phyloP scores from a whole-genome alignment of 805 yeast species.

The Yamadazyma phyllophila region DNA sequence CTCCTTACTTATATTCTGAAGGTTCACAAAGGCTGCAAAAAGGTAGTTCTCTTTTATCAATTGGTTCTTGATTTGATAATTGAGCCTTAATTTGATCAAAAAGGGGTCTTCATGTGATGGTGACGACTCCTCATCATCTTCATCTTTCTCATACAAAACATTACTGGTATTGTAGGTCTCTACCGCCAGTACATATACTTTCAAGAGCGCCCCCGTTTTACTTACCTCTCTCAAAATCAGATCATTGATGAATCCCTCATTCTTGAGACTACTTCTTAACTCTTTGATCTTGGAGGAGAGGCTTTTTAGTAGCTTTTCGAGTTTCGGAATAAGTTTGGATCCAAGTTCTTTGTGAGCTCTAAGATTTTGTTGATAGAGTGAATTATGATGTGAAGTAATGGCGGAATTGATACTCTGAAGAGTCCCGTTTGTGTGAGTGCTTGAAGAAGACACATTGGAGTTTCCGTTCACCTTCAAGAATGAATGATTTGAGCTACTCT shows the following conservation, averaged over 20 bases:
- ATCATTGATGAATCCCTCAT: conserved; percentile 41
- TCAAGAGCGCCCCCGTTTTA: conserved; percentile 57
- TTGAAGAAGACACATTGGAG: background rate
- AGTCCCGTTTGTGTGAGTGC: background rate
- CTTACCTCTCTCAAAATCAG: conserved; percentile 43
- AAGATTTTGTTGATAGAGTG: conserved; percentile 22
- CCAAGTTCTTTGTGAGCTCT: conserved; percentile 32
- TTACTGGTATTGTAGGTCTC: conserved; percentile 33
- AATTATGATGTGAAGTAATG: conserved; percentile 35
- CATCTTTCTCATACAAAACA: conserved; percentile 16
- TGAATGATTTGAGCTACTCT: conserved; percentile 15
- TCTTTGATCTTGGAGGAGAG: conserved; percentile 40
- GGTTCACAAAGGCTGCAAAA: conserved; percentile 40
- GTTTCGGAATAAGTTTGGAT: conserved; percentile 33
- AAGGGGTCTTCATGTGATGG: conserved; percentile 36
- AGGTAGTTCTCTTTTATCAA: conserved; percentile 40
- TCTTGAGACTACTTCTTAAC: conserved; percentile 37
- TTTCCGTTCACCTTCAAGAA: conserved; percentile 7
- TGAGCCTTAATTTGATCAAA: conserved; percentile 36
- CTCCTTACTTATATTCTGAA: conserved; percentile 41
- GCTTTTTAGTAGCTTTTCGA: conserved; percentile 35
- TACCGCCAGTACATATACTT: conserved; percentile 28
- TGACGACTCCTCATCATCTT: conserved; percentile 17
- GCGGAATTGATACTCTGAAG: conserved; percentile 27
- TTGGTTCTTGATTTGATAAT: conserved; percentile 41